phyloP scores from a whole-genome alignment of 306 rosid species.

The Herpetospermum pedunculosum region DNA sequence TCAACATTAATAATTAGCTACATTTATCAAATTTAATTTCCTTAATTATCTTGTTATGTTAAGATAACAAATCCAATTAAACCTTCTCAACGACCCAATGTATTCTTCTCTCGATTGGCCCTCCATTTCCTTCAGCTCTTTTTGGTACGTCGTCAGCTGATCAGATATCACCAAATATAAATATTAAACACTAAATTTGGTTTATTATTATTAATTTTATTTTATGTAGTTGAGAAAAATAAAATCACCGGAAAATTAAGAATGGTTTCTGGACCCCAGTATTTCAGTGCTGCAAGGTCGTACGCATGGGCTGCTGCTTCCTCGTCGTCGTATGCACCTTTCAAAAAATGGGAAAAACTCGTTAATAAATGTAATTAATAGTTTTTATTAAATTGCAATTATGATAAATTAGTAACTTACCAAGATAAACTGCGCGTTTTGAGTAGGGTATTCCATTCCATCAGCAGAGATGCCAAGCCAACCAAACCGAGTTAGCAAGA shows the following conservation, averaged over 20 bases:
- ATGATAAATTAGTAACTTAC: neutral
- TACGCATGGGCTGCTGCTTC: conserved; percentile 27
- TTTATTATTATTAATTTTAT: neutral
- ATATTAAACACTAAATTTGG: neutral
- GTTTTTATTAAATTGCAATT: neutral
- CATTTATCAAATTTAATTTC: neutral
- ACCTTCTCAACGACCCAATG: conserved; percentile 35
- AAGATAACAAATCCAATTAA: neutral
- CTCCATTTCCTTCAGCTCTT: conserved; percentile 30
- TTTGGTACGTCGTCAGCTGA: conserved; percentile 21
- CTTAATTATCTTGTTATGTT: neutral
- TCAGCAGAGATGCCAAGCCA: neutral
- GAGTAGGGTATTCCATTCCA: neutral
- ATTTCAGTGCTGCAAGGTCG: conserved; percentile 28
- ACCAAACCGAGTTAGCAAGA: neutral
- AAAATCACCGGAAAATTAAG: conserved; percentile 28
- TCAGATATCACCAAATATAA: neutral
- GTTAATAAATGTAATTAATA: neutral
- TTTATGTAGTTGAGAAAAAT: neutral
- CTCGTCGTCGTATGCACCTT: conserved; percentile 27
- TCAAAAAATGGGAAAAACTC: neutral
- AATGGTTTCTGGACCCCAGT: conserved; percentile 30
- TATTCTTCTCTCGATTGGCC: conserved; percentile 37
- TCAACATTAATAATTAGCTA: neutral
- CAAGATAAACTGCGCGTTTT: conserved; percentile 1